Percentiles rank a stretch among this genome's conserved stretches.
Evolutionary conservation across 768 basidiomycete species (phyloP).

Genomic region (Pleurotus cornucopiae): DNA sequence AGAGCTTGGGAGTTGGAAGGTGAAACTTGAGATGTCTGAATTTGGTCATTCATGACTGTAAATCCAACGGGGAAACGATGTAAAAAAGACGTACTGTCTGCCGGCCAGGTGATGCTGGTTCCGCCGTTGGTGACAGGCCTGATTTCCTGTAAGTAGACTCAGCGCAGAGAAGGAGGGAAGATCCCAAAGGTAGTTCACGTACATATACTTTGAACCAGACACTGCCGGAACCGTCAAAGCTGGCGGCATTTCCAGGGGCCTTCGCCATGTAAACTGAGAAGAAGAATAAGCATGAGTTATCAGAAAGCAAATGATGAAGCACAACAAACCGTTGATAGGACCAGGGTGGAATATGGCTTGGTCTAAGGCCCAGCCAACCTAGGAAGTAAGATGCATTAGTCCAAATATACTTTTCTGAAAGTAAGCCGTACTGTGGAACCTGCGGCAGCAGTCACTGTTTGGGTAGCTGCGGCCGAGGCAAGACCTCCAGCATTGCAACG

Average conservation of each 20-base stretch:
- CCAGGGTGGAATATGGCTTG: slow-evolving; percentile 46
- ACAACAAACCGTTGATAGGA: slow-evolving; percentile 18
- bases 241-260: slow-evolving; percentile 35
- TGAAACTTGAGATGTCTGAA: slow-evolving; percentile 22
- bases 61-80: not conserved
- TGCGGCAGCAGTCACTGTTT: slow-evolving; percentile 39
- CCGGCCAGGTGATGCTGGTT: slow-evolving; percentile 39
- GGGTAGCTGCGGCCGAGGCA: slow-evolving; percentile 31
- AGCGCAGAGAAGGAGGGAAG: not conserved
- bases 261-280: slow-evolving; percentile 31
- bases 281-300: slow-evolving; percentile 11
- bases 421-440: slow-evolving; percentile 18
- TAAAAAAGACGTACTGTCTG: slow-evolving; percentile 26
- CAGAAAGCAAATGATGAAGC: not conserved
- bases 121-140: slow-evolving; percentile 43
- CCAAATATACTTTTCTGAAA: too few species aligned
- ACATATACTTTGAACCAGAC: slow-evolving; percentile 41
- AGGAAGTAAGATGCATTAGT: slow-evolving; percentile 13
- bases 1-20: slow-evolving; percentile 32
- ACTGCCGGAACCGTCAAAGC: slow-evolving; percentile 37
- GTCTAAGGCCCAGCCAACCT: slow-evolving; percentile 37
- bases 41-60: not conserved
- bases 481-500: slow-evolving; percentile 39
- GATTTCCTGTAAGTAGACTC: slow-evolving; percentile 34
- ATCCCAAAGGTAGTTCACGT: slow-evolving; percentile 1